A percentile compares a stretch with the other conserved stretches of the same genome.
Evolutionary conservation across 345 rosid genomes (phyloP).

Genomic region (Arabis alpina): DNA sequence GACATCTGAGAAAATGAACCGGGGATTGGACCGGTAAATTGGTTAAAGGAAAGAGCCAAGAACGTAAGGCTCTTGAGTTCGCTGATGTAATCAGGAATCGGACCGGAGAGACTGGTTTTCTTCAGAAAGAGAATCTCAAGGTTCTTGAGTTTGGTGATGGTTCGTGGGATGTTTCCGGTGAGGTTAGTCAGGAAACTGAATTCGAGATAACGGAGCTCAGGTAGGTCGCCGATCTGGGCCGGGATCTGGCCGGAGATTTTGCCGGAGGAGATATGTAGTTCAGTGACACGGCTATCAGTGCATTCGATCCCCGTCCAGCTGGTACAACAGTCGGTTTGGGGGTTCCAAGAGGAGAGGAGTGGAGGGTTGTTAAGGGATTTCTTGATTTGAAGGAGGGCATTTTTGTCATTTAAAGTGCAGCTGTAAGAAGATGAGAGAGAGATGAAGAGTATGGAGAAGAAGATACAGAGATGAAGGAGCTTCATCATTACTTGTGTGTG

Average conservation of each 20-base stretch:
- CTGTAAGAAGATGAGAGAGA: slow-evolving; percentile 40
- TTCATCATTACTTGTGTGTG: slow-evolving; percentile 25
- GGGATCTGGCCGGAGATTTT: slow-evolving; percentile 65
- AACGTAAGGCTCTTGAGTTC: slow-evolving; percentile 54
- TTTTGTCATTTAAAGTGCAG: slow-evolving; percentile 61
- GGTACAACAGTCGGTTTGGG: slow-evolving; percentile 66
- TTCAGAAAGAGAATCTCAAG: slow-evolving; percentile 56
- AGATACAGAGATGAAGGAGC: slow-evolving; percentile 22
- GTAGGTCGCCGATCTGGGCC: slow-evolving; percentile 61
- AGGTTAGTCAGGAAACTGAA: slow-evolving; percentile 59
- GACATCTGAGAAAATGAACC: slow-evolving; percentile 57
- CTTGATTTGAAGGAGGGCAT: slow-evolving; percentile 65
- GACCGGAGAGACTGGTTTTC: slow-evolving; percentile 56
- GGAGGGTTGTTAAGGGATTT: slow-evolving; percentile 60
- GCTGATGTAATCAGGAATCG: slow-evolving; percentile 56
- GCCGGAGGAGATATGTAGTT: slow-evolving; percentile 60
- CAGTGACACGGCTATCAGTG: slow-evolving; percentile 53
- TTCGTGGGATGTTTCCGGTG: slow-evolving; percentile 62
- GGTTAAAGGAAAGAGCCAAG: slow-evolving; percentile 67
- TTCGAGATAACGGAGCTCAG: slow-evolving; percentile 52
- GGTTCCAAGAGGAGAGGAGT: slow-evolving; percentile 69
- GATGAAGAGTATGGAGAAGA: slow-evolving; percentile 34
- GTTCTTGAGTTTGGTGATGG: slow-evolving; percentile 62
- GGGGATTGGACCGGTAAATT: slow-evolving; percentile 64
- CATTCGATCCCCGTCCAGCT: slow-evolving; percentile 71